Base-by-base conservation (phyloP, 768 basidiomycete species). In the Leccinum variicolor region DNA sequence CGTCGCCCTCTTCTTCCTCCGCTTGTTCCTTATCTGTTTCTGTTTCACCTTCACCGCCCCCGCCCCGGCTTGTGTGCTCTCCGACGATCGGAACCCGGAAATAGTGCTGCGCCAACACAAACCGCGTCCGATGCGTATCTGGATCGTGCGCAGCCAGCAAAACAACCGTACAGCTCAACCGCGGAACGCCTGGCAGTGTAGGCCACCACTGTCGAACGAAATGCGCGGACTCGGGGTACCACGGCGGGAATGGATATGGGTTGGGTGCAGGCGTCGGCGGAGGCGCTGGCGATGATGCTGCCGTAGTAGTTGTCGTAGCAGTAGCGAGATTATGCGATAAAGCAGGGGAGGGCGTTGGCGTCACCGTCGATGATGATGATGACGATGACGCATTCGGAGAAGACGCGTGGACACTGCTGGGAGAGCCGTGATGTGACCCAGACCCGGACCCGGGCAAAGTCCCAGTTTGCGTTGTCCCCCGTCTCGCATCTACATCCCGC, bases 121-220 rank as follows among this genome's bases (percentile, higher is more conserved):
- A 89, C 31, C 80, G 74, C 45, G 81, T 85, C 3, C 77, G 76
- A 57, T 85, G 84, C 15, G 83, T 84, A 8, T 76, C 71, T n/a
- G 76, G 79, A 61, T 88, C 82, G 57, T 87, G 85, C 11, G 79
- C 76, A 0, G 85, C 83, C 4, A 89, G 79, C 1, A 90, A 77
- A 21, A 89, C 80, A 21, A 89, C 87, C 0, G 87, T 87, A 63
- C 86, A 89, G 70, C 86, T 88, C 9, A 88, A 78, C 25, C 83
- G 77, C 2, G 85, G 88, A 13, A 89, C 81, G 1, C 78, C 76
- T 0, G 83, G 78, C 3, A 89, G 71, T 3, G 81, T 83, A 2
- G 88, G 88, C 88, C 88, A 90, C 88, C 88, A 90, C 59, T 90
- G 88, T 11, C 88, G 82, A 6, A 90, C 87, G 58, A 89, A 90